phyloP scores from a whole-genome alignment of 2,329 filamentous ascomycete genomes.

The Penicillium digitatum region DNA sequence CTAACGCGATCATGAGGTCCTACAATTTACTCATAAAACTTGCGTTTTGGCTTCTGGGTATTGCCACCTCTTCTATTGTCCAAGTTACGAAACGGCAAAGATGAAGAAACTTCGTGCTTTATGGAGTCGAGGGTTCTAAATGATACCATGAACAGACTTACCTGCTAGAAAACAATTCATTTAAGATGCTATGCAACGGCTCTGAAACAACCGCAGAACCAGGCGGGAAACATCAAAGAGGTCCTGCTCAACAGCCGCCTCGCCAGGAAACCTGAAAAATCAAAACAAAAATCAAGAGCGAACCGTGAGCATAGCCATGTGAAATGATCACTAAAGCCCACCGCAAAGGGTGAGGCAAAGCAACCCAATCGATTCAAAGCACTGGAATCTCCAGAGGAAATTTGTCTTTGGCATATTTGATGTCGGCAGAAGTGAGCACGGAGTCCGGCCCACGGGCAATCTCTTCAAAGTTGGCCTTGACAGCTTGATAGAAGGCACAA shows the following conservation, averaged over 20 bases:
- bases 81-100: background rate
- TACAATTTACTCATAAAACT: background rate
- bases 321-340: background rate
- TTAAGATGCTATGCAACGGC: background rate
- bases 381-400: background rate
- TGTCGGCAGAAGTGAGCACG: background rate
- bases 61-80: no score
- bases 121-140: background rate
- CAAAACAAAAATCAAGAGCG: background rate
- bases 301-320: background rate
- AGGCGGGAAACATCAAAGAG: background rate
- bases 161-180: background rate
- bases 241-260: background rate
- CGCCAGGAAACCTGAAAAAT: background rate
- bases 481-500: background rate
- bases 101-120: background rate
- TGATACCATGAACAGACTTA: no score
- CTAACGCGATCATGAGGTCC: background rate
- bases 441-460: no score
- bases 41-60: background rate
- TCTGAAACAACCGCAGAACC: background rate
- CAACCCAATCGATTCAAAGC: background rate
- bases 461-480: background rate
- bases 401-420: background rate
- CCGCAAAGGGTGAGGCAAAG: background rate